Percentiles rank a stretch among this genome's conserved stretches.
Conservation (phyloP, 1,284 basidiomycete genomes). For the Trichosporon asahii region DNA sequence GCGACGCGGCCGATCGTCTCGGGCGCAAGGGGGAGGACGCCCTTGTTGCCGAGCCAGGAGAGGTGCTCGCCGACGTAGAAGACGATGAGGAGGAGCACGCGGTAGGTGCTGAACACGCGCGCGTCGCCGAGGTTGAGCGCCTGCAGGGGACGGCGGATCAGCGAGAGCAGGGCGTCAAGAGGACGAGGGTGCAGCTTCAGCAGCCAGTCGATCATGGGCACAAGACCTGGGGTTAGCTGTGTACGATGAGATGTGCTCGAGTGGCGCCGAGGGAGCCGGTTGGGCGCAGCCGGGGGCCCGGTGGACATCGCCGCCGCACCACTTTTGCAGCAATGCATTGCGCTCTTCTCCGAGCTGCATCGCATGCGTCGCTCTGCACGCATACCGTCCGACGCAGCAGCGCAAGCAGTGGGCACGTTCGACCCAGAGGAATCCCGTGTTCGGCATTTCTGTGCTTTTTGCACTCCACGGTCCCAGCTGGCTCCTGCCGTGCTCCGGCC, state of each 20-base stretch:
- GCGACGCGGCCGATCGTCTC: constrained; percentile 8
- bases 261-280: not conserved
- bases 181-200: constrained; percentile 41
- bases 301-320: not conserved
- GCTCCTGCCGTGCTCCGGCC: too few relatives aligned
- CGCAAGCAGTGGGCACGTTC: not conserved
- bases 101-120: constrained; percentile 40
- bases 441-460: not conserved
- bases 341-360: not conserved
- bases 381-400: not conserved
- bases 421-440: not conserved
- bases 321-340: not conserved
- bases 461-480: too few relatives aligned
- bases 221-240: constrained; percentile 28
- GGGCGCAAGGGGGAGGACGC: constrained; percentile 38
- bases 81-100: constrained; percentile 36
- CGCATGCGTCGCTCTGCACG: too few relatives aligned
- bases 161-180: constrained; percentile 24
- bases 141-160: constrained; percentile 24
- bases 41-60: constrained; percentile 43
- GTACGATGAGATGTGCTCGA: not conserved
- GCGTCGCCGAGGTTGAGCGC: constrained; percentile 22
- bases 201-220: constrained; percentile 44
- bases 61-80: constrained; percentile 50
- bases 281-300: not conserved